phyloP scores from a whole-genome alignment of 768 basidiomycete species.

The Daedalea quercina region DNA sequence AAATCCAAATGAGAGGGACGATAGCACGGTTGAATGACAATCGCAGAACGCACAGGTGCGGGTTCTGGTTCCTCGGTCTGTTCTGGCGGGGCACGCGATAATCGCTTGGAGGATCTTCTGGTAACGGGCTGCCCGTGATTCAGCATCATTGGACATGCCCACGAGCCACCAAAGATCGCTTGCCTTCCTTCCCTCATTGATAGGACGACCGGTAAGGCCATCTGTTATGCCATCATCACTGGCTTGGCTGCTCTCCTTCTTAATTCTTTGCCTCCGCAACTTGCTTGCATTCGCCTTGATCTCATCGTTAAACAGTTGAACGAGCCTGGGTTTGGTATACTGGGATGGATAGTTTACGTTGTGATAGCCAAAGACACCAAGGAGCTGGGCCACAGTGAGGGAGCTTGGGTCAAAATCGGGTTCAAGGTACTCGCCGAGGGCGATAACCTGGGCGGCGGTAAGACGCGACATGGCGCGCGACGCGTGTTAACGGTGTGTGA shows the following conservation, averaged over 20 bases:
- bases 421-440: slow-evolving; percentile 70
- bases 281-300: slow-evolving; percentile 53
- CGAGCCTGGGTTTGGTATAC: slow-evolving; percentile 71
- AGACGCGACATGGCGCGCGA: slow-evolving; percentile 57
- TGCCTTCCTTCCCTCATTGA: slow-evolving; percentile 45
- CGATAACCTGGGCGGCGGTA: slow-evolving; percentile 73
- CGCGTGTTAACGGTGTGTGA: slow-evolving; percentile 13
- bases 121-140: slow-evolving; percentile 18
- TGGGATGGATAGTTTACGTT: slow-evolving; percentile 68
- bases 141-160: slow-evolving; percentile 3
- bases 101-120: slow-evolving; percentile 56
- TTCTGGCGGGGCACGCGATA: slow-evolving; percentile 46
- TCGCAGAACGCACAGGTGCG: slow-evolving; percentile 37
- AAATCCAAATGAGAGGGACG: not conserved
- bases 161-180: slow-evolving; percentile 4
- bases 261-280: slow-evolving; percentile 56
- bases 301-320: slow-evolving; percentile 73
- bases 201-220: slow-evolving; percentile 70
- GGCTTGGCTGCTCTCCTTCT: slow-evolving; percentile 61
- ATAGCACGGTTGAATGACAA: slow-evolving; percentile 10
- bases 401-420: slow-evolving; percentile 67
- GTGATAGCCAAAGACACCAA: slow-evolving; percentile 73
- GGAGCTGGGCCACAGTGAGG: slow-evolving; percentile 76
- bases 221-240: slow-evolving; percentile 82
- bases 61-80: slow-evolving; percentile 28